Evolutionary conservation across 192 early-diverging fungal species (phyloP), one percentile per base, ranked within the genome.

Genomic region (Backusella parvicylindrica): DNA sequence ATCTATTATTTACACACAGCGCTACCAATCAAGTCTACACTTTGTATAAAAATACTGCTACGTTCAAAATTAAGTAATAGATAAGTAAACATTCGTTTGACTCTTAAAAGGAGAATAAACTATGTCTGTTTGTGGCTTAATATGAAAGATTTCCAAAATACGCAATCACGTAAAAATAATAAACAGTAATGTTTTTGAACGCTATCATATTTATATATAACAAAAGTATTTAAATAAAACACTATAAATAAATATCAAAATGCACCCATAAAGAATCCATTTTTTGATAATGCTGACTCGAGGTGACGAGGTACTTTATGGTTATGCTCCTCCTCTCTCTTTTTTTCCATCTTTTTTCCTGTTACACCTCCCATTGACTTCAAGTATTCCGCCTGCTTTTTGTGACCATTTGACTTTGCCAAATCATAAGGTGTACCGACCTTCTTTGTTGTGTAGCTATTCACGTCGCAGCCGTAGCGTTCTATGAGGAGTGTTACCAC

Each of bases 321-420:
- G 0, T 30, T 23, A 15, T 74, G 33, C 43, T 79, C 77, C 65
- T 79, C 77, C 41, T 79, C 77, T 31, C 67, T 33, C 38, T 71
- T 72, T 23, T 74, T 74, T n/a, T 79, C 78, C 43, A 75, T 49
- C 38, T 75, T 75, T 47, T 79, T 79, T 15, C 68, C 50, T 32
- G 70, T 69, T 12, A 71, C 21, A 18, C 35, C 78, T 49, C 78
- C 78, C 26, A 70, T 38, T 28, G 43, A 43, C 18, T 75, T 79
- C 18, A 79, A 28, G 23, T 75, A 79, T 12, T 79, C 78, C 7
- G 72, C 49, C 9, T 68, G 50, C 8, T 69, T 68, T 26, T 72
- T 70, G 66, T 79, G 74, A 0, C 73, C 68, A 32, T 49, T 53
- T 37, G 70, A 31, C 37, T 79, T 79, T 18, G 78, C 78, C 41